Conservation (phyloP, 805 yeast genomes). For the Kuraishia borneana region DNA sequence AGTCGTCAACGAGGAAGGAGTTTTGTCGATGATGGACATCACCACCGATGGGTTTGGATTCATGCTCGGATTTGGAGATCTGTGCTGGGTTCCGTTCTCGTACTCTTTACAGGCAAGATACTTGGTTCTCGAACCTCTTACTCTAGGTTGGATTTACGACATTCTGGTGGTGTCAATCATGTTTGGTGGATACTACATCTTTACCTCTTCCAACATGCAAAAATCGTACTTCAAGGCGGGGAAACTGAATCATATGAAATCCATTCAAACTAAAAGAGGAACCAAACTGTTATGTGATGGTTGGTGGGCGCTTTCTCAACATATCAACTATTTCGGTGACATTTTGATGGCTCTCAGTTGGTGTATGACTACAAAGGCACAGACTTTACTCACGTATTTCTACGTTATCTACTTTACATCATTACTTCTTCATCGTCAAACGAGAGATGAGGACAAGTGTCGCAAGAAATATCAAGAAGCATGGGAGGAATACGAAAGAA, state of each 20-base stretch:
- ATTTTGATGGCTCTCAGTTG: slow-evolving; percentile 87
- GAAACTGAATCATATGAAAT: slow-evolving; percentile 52
- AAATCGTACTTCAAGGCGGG: slow-evolving; percentile 80
- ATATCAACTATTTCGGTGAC: slow-evolving; percentile 92
- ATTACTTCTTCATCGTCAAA: slow-evolving; percentile 78
- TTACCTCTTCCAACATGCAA: slow-evolving; percentile 76
- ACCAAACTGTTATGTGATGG: slow-evolving; percentile 79
- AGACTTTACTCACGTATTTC: slow-evolving; percentile 77
- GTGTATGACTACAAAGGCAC: slow-evolving; percentile 84
- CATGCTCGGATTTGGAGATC: slow-evolving; percentile 92
- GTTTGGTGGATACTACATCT: slow-evolving; percentile 63
- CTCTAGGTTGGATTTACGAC: slow-evolving; percentile 32
- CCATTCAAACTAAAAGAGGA: slow-evolving; percentile 64
- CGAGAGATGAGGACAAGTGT: slow-evolving; percentile 88
- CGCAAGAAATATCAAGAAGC: slow-evolving; percentile 71
- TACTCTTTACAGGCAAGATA: slow-evolving; percentile 82
- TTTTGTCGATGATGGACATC: slow-evolving; percentile 88
- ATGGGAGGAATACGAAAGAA: slow-evolving; percentile 73
- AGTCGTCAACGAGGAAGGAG: slow-evolving; percentile 82
- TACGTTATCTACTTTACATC: slow-evolving; percentile 76
- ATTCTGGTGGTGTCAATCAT: slow-evolving; percentile 35
- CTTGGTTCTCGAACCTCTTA: slow-evolving; percentile 50
- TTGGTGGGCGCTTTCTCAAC: slow-evolving; percentile 94
- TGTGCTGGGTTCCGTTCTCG: slow-evolving; percentile 86
- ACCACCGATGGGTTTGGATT: slow-evolving; percentile 96